These are phyloP conservation scores for Rhizopogon sp. DNA, from an alignment of 768 basidiomycete species.

Conservation along the genomic window DNA sequence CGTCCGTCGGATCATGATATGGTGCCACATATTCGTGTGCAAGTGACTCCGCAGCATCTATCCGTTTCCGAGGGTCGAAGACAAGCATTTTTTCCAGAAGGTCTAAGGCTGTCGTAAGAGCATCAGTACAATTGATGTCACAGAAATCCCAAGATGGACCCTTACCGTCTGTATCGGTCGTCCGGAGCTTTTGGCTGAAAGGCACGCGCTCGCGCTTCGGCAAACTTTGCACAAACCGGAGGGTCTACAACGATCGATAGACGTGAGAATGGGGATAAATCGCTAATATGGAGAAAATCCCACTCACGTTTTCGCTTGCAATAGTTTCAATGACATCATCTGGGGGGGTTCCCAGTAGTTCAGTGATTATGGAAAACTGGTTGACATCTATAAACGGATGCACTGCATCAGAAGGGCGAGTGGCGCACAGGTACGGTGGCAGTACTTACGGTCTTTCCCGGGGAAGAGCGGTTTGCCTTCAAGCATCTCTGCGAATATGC, in stretches of 20 bases:
- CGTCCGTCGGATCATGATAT: conserved; percentile 98
- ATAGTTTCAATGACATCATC: conserved; percentile 99
- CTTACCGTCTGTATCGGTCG: conserved; percentile 81
- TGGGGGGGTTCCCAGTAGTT: conserved; percentile 95
- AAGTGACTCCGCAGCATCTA: conserved; percentile 89
- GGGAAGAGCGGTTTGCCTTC: conserved; percentile 99
- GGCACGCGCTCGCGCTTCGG: conserved; percentile 96
- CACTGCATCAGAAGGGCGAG: conserved; percentile 6
- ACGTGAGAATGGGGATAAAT: conserved; percentile 9
- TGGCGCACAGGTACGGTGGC: not conserved
- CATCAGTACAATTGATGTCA: not conserved
- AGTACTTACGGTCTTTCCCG: conserved; percentile 93
- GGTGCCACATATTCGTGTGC: conserved; percentile 92
- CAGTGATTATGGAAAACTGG: conserved; percentile 99
- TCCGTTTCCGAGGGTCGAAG: conserved; percentile 95
- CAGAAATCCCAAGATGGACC: not conserved
- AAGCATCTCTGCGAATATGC: conserved; percentile 99
- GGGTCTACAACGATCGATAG: conserved; percentile 53
- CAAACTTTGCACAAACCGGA: conserved; percentile 96
- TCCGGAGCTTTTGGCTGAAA: conserved; percentile 89
- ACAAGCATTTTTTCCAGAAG: conserved; percentile 98
- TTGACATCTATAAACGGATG: conserved; percentile 75
- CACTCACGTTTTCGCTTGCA: conserved; percentile 88
- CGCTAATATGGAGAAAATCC: not conserved
- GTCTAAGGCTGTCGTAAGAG: conserved; percentile 64